Base-by-base conservation (phyloP, 2,329 filamentous ascomycete genomes). In the Talaromyces marneffei region DNA sequence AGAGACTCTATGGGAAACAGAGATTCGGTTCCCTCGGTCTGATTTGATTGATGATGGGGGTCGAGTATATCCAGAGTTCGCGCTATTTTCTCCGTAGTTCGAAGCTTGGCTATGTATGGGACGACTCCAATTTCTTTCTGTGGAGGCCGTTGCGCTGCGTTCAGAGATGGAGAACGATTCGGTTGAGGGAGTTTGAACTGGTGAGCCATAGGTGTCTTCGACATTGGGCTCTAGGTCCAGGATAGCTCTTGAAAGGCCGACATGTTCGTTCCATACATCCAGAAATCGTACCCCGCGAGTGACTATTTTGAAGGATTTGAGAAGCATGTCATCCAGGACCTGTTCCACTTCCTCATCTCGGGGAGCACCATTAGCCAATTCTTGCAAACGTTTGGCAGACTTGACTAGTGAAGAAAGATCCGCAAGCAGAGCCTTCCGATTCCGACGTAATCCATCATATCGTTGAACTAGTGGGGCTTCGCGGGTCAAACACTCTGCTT, bases 261-360 rank as follows among this genome's bases (percentile, higher is more conserved):
- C 78, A 56, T 79, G 76, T 64, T 80, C 89, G 39, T 90, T 87
- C 78, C 94, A 87, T 2, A 93, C 83, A 67, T 99, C 94, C 44
- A 96, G 82, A 70, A 99, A 97, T 48, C 88, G 84, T 27, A 97
- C 91, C 14, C 90, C 92, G 68, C 93, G 87, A 53, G 88, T 93
- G n/a, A 96, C 90, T 57, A 97, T 92, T 71, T 90, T 92, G 79
- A 96, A 97, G 0, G 92, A 92, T 74, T 92, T 94, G 58, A 96
- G 79, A 25, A 97, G 89, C 85, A 97, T 91, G 72, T 96, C 90
- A 70, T 97, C 93, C 61, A 97, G 85, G 61, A 93, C 85, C 18
- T 70, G 71, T 50, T 77, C 73, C n/a, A 78, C 69, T 33, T 74
- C 74, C 29, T 79, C 74, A 29, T 77, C 72, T 14, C 71, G 65